Percentiles rank a stretch among this genome's conserved stretches.
Evolutionary conservation across 2,329 filamentous ascomycete species (phyloP).

Genomic region (Arachnomyces sp.): DNA sequence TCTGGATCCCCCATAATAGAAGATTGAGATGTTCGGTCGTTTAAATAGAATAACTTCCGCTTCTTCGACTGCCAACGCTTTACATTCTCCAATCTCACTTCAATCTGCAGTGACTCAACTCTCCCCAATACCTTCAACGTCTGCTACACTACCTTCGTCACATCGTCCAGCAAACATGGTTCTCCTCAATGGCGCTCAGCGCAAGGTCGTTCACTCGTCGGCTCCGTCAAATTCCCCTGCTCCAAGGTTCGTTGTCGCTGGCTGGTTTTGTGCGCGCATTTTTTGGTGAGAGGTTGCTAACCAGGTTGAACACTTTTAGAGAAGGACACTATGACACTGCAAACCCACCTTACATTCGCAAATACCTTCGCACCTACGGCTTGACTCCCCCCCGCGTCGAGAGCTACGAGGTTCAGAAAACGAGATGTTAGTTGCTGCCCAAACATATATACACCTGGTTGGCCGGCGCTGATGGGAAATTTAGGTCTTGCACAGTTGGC

Average conservation of each 20-base stretch:
- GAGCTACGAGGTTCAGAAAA: conserved; percentile 41
- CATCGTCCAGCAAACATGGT: conserved; percentile 26
- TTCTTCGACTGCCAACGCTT: neutral
- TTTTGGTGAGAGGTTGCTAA: too few relatives aligned
- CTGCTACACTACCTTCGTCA: neutral
- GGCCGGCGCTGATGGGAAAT: conserved; percentile 3
- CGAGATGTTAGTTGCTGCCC: conserved; percentile 28
- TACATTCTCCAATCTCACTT: neutral
- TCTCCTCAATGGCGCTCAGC: conserved; percentile 27
- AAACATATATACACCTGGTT: neutral
- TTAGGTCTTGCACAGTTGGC: conserved; percentile 39
- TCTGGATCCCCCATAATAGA: too few relatives aligned
- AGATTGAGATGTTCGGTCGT: too few relatives aligned
- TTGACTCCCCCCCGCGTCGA: conserved; percentile 42
- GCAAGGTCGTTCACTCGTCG: conserved; percentile 28
- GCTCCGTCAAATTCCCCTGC: conserved; percentile 24
- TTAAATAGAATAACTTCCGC: neutral
- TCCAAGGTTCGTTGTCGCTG: conserved; percentile 18
- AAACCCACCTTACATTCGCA: conserved; percentile 42
- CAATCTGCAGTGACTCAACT: neutral
- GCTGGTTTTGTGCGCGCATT: too few relatives aligned
- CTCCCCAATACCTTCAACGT: neutral
- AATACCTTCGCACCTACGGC: conserved; percentile 44
- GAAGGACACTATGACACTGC: conserved; percentile 42
- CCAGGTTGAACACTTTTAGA: conserved; percentile 14